Evolutionary conservation across 2,329 filamentous ascomycete species (phyloP).

Genomic region (Stachybotrys echinatus): DNA sequence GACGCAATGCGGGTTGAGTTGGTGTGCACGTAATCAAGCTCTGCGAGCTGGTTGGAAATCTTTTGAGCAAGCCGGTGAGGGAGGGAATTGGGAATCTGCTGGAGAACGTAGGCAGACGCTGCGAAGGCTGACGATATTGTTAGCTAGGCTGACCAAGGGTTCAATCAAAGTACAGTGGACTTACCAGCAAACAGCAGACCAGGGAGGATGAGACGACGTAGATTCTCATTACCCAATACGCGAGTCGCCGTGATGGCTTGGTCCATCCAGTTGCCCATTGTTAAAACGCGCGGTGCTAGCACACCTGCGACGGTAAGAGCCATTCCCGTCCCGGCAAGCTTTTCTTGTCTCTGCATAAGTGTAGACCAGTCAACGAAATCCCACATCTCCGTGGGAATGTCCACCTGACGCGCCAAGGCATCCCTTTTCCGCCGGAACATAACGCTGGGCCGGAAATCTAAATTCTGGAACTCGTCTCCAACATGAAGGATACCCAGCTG

Average conservation of each 20-base stretch:
- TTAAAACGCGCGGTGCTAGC: conserved; percentile 73
- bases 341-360: conserved; percentile 86
- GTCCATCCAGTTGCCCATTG: conserved; percentile 84
- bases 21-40: conserved; percentile 86
- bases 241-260: conserved; percentile 77
- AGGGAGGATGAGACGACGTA: conserved; percentile 76
- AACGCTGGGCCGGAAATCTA: conserved; percentile 83
- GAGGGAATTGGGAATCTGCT: conserved; percentile 83
- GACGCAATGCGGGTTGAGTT: conserved; percentile 81
- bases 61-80: conserved; percentile 81
- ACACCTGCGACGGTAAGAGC: conserved; percentile 87
- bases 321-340: conserved; percentile 90
- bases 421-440: conserved; percentile 90
- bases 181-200: conserved; percentile 73
- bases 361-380: conserved; percentile 90
- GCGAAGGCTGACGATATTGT: conserved; percentile 53
- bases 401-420: conserved; percentile 74
- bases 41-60: conserved; percentile 71
- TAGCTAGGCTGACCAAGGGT: conserved; percentile 2
- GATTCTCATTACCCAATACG: conserved; percentile 73
- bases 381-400: conserved; percentile 80
- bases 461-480: conserved; percentile 77
- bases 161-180: conserved; percentile 24
- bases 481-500: conserved; percentile 83
- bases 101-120: conserved; percentile 73